phyloP scores from a whole-genome alignment of 2,329 filamentous ascomycete genomes.

The Cercospora nicotianae region DNA sequence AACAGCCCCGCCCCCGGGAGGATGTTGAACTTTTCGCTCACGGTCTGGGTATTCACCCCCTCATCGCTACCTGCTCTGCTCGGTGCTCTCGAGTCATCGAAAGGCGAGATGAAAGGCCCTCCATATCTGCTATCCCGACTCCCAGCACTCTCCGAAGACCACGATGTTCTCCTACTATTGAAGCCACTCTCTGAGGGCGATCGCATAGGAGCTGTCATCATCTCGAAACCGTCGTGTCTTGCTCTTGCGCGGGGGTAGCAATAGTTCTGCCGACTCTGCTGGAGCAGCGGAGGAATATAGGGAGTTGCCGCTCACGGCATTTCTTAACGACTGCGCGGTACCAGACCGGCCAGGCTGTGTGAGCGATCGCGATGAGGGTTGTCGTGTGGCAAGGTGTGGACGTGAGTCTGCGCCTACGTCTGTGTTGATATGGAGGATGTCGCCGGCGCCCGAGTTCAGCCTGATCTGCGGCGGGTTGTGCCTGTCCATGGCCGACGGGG shows the following conservation, averaged over 20 bases:
- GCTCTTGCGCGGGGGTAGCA: constrained; percentile 52
- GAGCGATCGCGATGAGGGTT: constrained; percentile 48
- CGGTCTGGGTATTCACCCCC: constrained; percentile 68
- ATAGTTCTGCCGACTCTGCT: constrained; percentile 51
- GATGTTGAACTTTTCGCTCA: constrained; percentile 73
- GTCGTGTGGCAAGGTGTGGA: constrained; percentile 41
- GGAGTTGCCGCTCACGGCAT: constrained; percentile 25
- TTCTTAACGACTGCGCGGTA: constrained; percentile 38
- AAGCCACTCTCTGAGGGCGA: constrained; percentile 53
- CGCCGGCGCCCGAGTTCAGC: constrained; percentile 61
- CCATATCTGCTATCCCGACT: constrained; percentile 55
- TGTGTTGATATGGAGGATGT: constrained; percentile 47
- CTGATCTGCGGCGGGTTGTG: constrained; percentile 58
- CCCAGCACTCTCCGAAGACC: constrained; percentile 58
- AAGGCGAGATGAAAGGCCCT: constrained; percentile 54
- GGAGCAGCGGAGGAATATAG: constrained; percentile 33
- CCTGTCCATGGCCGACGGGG: constrained; percentile 15
- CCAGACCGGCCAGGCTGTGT: constrained; percentile 41
- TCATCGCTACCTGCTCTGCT: constrained; percentile 65
- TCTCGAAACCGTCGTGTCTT: constrained; percentile 54
- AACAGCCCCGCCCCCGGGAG: constrained; percentile 65
- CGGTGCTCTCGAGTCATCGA: constrained; percentile 60
- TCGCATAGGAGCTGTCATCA: constrained; percentile 51
- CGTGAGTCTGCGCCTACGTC: constrained; percentile 28
- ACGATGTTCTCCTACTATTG: constrained; percentile 64